Evolutionary conservation across 768 basidiomycete genomes (phyloP).

Genomic region (Podaxis sp.): DNA sequence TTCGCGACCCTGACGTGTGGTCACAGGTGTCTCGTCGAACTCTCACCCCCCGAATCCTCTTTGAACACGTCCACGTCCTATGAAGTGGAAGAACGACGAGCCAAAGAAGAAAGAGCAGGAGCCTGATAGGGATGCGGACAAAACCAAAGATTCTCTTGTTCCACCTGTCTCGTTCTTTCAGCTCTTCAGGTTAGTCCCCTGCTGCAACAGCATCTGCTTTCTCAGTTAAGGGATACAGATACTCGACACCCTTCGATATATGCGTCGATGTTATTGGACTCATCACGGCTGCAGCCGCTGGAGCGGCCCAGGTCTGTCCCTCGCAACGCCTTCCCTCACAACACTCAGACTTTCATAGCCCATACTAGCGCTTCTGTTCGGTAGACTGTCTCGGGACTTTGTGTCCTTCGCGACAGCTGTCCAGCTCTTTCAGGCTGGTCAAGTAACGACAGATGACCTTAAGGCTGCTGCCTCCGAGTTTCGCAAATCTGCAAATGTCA

Average conservation of each 20-base stretch:
- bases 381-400: constrained; percentile 64
- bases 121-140: not conserved
- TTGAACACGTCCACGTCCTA: not conserved
- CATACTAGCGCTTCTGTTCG: constrained; percentile 74
- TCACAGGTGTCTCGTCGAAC: not conserved
- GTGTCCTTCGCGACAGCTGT: constrained; percentile 45
- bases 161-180: constrained; percentile 14
- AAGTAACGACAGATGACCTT: constrained; percentile 25
- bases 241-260: constrained; percentile 63
- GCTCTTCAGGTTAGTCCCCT: constrained; percentile 11
- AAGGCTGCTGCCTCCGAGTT: constrained; percentile 29
- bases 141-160: not conserved
- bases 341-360: constrained; percentile 36
- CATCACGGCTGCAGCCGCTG: constrained; percentile 61
- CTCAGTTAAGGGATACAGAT: constrained; percentile 36
- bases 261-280: constrained; percentile 62
- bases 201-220: not conserved
- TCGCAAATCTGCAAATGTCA: constrained; percentile 49
- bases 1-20: too few relatives aligned
- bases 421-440: constrained; percentile 19
- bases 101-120: not conserved
- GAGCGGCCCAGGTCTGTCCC: constrained; percentile 63
- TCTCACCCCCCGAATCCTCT: not conserved
- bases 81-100: not conserved
- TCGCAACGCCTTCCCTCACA: not conserved